These are phyloP conservation scores for Candida frijolesensis DNA, from an alignment of 1,139 yeast species.

Conservation along the genomic window DNA sequence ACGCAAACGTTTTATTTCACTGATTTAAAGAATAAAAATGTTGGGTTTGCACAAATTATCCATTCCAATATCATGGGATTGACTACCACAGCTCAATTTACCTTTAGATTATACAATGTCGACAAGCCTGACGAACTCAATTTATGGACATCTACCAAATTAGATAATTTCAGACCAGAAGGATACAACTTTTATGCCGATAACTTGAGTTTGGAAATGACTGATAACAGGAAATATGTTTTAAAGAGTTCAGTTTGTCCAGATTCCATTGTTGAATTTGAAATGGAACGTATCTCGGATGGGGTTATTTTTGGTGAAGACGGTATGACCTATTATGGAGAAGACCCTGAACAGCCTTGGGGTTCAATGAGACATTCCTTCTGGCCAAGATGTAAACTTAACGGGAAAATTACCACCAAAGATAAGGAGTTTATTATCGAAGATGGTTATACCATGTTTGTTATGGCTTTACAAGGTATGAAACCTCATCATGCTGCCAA, in stretches of 20 bases:
- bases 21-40: constrained; percentile 59
- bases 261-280: constrained; percentile 74
- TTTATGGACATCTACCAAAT: constrained; percentile 88
- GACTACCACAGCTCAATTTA: constrained; percentile 92
- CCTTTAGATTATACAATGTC: constrained; percentile 73
- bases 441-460: constrained; percentile 73
- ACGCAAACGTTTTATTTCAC: constrained; percentile 90
- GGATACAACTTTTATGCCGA: constrained; percentile 86
- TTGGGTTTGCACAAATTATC: constrained; percentile 92
- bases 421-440: constrained; percentile 34
- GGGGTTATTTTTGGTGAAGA: constrained; percentile 91
- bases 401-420: constrained; percentile 57
- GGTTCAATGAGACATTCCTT: constrained; percentile 94
- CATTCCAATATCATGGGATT: constrained; percentile 90
- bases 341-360: constrained; percentile 84
- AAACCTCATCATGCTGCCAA: constrained; percentile 99
- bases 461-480: constrained; percentile 99
- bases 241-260: constrained; percentile 67
- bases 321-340: constrained; percentile 85
- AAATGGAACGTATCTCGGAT: constrained; percentile 62
- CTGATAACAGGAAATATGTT: constrained; percentile 55
- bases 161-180: constrained; percentile 75
- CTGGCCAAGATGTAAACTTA: constrained; percentile 86
- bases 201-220: constrained; percentile 61
- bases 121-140: constrained; percentile 44